Base-by-base conservation (phyloP, 2,329 filamentous ascomycete genomes). In the Diaporthe batatas region DNA sequence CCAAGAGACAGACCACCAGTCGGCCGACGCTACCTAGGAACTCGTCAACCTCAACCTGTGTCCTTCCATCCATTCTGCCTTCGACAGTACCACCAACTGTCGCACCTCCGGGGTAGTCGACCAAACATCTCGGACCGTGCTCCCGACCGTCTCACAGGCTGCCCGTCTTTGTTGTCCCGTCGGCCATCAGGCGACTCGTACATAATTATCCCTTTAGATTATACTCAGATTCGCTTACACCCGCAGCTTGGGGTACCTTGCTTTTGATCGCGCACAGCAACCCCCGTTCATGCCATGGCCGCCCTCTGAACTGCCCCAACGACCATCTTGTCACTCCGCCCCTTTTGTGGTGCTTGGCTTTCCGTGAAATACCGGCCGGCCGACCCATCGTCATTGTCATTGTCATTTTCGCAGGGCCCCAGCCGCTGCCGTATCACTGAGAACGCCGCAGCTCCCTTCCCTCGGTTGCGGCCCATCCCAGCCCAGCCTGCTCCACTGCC, bases 211-310 rank as follows among this genome's bases (percentile, higher is more conserved):
- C 70, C 39, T 29, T 51, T 36, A 64, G 42, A 59, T 72, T 69
- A 72, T 70, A 34, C 42, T 55, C 64, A 64, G 57, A 62, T 58
- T 55, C 64, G 67, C 67, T 71, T 68, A 57, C 53, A 44, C 47
- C 49, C 53, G 55, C 55, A 57, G 70, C 55, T 49, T 57, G 70
- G 70, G 70, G 47, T 54, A 69, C 62, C 49, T 57, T 73, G 67
- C 57, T 32, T 44, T 47, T 53, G 68, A 62, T 62, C 49, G 42
- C 44, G 29, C 47, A 29, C 68, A 44, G 42, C 42, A 55, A 2
- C 54, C 44, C 65, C 34, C 23, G 25, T 64, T 42, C 32, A 67
- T 74, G 73, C 67, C 57, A 74, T 74, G 73, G 67, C 71, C 65
- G 58, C 67, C 44, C 70, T 62, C 49, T 74, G 71, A 74, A 68